Conservation (phyloP, 2,329 filamentous ascomycete genomes). For the Colletotrichum euphorbiae region DNA sequence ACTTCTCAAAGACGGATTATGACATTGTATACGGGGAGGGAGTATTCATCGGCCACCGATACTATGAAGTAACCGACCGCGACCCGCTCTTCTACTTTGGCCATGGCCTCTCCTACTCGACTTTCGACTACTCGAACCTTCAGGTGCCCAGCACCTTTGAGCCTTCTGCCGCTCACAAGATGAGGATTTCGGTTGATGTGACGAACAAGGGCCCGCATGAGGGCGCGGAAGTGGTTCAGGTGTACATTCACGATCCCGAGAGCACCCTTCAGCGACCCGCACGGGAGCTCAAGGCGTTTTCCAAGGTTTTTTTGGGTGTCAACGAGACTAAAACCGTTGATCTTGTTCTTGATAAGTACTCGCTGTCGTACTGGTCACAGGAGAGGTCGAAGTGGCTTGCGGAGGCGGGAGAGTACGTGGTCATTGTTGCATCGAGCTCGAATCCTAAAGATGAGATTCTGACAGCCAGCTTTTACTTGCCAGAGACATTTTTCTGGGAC, state of each 20-base stretch:
- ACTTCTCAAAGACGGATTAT: slow-evolving; percentile 77
- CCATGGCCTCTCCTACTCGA: slow-evolving; percentile 82
- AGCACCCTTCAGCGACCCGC: slow-evolving; percentile 62
- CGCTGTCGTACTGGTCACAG: slow-evolving; percentile 75
- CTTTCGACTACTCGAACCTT: slow-evolving; percentile 68
- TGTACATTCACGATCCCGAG: slow-evolving; percentile 62
- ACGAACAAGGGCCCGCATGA: slow-evolving; percentile 30
- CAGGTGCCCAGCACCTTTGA: slow-evolving; percentile 52
- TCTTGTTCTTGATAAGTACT: slow-evolving; percentile 50
- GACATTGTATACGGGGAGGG: slow-evolving; percentile 83
- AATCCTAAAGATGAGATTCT: slow-evolving; percentile 31
- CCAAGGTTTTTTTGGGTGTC: slow-evolving; percentile 71
- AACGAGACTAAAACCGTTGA: slow-evolving; percentile 69
- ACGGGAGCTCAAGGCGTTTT: slow-evolving; percentile 75
- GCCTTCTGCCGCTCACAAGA: slow-evolving; percentile 53
- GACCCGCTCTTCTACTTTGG: slow-evolving; percentile 81
- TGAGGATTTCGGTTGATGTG: slow-evolving; percentile 44
- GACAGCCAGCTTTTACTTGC: slow-evolving; percentile 21
- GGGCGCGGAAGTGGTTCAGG: slow-evolving; percentile 59
- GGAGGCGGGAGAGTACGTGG: slow-evolving; percentile 73
- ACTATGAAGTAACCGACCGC: slow-evolving; percentile 78
- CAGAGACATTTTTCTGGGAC: slow-evolving; percentile 34
- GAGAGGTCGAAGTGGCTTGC: slow-evolving; percentile 72
- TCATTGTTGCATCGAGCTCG: slow-evolving; percentile 59
- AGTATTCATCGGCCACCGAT: slow-evolving; percentile 83